Percentiles rank a stretch among this genome's conserved stretches.
These are phyloP conservation scores for Phoenix dactylifera DNA, from an alignment of 176 grass and related monocot genomes.

Conservation along the genomic window DNA sequence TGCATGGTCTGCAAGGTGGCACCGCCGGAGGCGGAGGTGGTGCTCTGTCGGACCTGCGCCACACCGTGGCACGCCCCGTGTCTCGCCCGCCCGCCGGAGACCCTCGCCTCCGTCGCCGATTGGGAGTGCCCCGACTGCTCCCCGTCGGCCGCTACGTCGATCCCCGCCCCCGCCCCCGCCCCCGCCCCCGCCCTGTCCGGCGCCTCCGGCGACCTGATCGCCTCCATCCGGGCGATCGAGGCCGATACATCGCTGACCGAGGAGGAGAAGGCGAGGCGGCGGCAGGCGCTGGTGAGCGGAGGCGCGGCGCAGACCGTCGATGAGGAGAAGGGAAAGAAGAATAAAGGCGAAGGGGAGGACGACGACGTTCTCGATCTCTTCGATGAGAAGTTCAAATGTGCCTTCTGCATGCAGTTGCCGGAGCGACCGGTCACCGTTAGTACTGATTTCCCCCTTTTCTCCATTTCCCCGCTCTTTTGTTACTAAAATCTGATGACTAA, in stretches of 20 bases:
- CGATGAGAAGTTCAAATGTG: conserved; percentile 58
- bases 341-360: background rate
- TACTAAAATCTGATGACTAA: no score
- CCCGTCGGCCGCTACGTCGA: background rate
- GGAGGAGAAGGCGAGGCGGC: conserved; percentile 52
- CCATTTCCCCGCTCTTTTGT: background rate
- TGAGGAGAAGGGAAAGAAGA: conserved; percentile 1
- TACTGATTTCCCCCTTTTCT: background rate
- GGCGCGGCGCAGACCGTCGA: background rate
- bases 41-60: conserved; percentile 62
- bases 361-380: conserved; percentile 32
- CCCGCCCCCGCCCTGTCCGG: background rate
- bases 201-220: conserved; percentile 29
- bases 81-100: conserved; percentile 42
- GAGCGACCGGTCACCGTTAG: conserved; percentile 86
- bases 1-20: conserved; percentile 65
- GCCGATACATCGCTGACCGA: conserved; percentile 45
- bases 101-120: conserved; percentile 34
- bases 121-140: conserved; percentile 90
- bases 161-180: background rate
- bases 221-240: conserved; percentile 67
- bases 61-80: conserved; percentile 84
- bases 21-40: conserved; percentile 44
- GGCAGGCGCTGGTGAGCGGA: conserved; percentile 60
- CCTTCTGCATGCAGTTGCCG: conserved; percentile 87